These are phyloP conservation scores for Pinus taeda DNA, from an alignment of 75 land plant species.

Conservation along the genomic window DNA sequence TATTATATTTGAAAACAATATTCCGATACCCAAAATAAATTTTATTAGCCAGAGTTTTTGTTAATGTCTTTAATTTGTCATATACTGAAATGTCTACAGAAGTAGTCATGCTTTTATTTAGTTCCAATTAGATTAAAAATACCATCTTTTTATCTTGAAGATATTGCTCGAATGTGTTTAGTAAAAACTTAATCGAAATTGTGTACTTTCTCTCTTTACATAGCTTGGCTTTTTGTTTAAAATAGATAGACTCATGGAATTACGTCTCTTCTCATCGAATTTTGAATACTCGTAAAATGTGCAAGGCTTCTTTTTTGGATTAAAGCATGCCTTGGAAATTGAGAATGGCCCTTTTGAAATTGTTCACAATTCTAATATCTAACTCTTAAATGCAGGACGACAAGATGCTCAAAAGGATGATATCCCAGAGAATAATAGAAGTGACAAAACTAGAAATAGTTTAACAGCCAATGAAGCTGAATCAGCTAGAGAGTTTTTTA, in stretches of 20 bases:
- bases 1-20: no score
- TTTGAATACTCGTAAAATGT: background rate
- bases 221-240: background rate
- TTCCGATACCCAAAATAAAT: background rate
- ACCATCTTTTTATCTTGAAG: background rate
- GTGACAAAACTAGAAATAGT: background rate
- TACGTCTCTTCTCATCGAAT: background rate
- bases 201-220: background rate
- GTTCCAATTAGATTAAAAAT: background rate
- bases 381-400: background rate
- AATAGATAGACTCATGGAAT: background rate
- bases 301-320: background rate
- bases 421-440: background rate
- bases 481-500: background rate
- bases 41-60: background rate
- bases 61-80: background rate
- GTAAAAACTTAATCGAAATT: background rate
- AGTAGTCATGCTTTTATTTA: background rate
- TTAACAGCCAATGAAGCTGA: slow-evolving; percentile 6
- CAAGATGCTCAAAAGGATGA: background rate
- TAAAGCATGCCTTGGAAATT: background rate
- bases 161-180: background rate
- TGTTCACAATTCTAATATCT: background rate
- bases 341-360: background rate
- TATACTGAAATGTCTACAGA: background rate